A percentile compares a stretch with the other conserved stretches of the same genome.
These are phyloP conservation scores for Ceriops decandra DNA, from an alignment of 345 rosid species.

Conservation along the genomic window DNA sequence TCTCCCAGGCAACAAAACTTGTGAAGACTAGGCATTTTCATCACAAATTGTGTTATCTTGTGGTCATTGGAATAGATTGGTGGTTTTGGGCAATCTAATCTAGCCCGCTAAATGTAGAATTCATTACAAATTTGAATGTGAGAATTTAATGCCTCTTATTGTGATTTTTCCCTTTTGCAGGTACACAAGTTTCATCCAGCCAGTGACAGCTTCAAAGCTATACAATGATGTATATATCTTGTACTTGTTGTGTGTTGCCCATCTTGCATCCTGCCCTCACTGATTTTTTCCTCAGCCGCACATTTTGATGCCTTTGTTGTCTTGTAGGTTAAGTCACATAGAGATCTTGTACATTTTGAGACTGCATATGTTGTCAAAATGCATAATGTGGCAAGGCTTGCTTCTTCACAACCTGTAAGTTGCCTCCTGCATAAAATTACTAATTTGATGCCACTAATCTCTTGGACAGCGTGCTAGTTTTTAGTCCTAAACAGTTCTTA, in stretches of 20 bases:
- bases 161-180: slow-evolving; percentile 36
- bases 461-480: slow-evolving; percentile 1
- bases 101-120: neutral
- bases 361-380: slow-evolving; percentile 96
- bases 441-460: neutral
- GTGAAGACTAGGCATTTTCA: neutral
- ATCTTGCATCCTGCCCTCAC: neutral
- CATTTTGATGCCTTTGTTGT: slow-evolving; percentile 9
- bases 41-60: neutral
- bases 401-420: slow-evolving; percentile 81
- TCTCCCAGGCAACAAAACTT: too few species aligned
- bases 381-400: slow-evolving; percentile 80
- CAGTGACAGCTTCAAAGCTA: slow-evolving; percentile 82
- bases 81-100: neutral
- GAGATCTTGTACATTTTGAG: slow-evolving; percentile 86
- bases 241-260: neutral
- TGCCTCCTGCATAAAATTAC: slow-evolving; percentile 10
- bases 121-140: neutral
- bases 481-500: neutral
- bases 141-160: slow-evolving; percentile 3
- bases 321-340: slow-evolving; percentile 81
- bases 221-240: slow-evolving; percentile 67
- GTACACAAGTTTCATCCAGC: slow-evolving; percentile 97
- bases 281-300: slow-evolving; percentile 11
- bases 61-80: neutral